Conservation (phyloP, 192 early-diverging fungal species). For the Backusella tuberculispora region DNA sequence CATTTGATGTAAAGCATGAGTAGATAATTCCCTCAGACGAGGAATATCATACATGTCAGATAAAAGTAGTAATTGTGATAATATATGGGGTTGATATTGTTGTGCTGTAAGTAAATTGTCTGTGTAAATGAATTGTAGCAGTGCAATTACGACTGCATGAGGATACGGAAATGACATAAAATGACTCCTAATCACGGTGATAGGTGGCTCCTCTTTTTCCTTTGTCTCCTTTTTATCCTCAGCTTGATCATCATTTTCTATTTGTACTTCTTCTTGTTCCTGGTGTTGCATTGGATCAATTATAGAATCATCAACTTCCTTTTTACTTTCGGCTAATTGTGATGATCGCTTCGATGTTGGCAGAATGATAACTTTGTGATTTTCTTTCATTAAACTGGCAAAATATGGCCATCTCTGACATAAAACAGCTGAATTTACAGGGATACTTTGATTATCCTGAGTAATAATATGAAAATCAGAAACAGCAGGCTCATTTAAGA, state of each 20-base stretch:
- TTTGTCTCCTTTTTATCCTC: background rate
- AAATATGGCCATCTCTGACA: constrained; percentile 62
- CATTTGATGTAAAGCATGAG: constrained; percentile 65
- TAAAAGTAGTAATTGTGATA: constrained; percentile 64
- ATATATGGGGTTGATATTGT: constrained; percentile 67
- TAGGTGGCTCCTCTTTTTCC: background rate
- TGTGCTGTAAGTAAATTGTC: constrained; percentile 67
- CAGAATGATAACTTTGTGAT: background rate
- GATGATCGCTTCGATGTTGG: constrained; percentile 5
- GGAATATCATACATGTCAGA: constrained; percentile 70
- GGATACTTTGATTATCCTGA: constrained; percentile 53
- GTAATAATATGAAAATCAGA: constrained; percentile 64
- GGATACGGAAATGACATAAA: constrained; percentile 51
- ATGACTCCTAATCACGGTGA: constrained; percentile 28
- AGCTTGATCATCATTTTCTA: background rate
- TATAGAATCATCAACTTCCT: background rate
- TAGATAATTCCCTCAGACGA: constrained; percentile 56
- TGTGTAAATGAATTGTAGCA: constrained; percentile 73
- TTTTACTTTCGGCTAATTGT: background rate
- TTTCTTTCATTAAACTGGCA: constrained; percentile 42
- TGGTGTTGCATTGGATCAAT: background rate
- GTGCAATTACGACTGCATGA: constrained; percentile 56
- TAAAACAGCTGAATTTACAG: constrained; percentile 60
- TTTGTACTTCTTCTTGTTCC: background rate
- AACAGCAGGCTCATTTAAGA: constrained; percentile 59